Base-by-base conservation (phyloP, 2,329 filamentous ascomycete species). In the Cytospora leucostoma region DNA sequence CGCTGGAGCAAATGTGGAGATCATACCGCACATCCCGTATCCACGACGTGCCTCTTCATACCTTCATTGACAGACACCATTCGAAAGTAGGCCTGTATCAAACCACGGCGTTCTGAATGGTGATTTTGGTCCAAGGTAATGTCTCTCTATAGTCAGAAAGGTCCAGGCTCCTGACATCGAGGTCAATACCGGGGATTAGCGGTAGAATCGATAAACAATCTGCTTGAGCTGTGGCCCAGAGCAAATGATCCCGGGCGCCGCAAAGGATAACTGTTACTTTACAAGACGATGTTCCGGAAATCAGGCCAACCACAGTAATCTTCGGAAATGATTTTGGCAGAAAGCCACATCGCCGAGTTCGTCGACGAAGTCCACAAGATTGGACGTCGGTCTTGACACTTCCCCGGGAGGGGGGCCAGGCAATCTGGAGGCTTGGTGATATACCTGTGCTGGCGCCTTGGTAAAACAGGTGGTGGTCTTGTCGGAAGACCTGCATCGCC, bases 111-210 rank as follows among this genome's bases (percentile, higher is more conserved):
- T 37, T 56, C 13, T 21, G 1, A 17, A 13, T 2, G 1, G 17
- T n/a, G 47, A 61, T 4, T 2, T 17, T 17, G 15, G 33, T 34
- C 13, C 10, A 27, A n/a, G 59, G 51, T 8, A 17, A 34, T 11
- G 40, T 51, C 17, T 17, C 2, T 50, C 58, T 27, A n/a, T 56
- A 55, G 4, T 50, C 50, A 27, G 11, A 11, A 55, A 15, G n/a
- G 4, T 56, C 50, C 17, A 51, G 27, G 4, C 40, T 52, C 2
- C 15, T 59, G 37, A 65, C 17, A n/a, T 44, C 21, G 19, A 51
- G 55, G 13, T 62, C 55, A 32, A 62, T n/a, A 27, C 33, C 58
- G 33, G 7, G 44, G 37, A n/a, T 55, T 50, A 17, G 63, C 63
- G 15, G 59, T 55, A 12, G 40, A n/a, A 40, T 65, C 63, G 34